Percentiles rank a stretch among this genome's conserved stretches.
These are phyloP conservation scores for Arthrinium phaeospermum DNA, from an alignment of 2,329 filamentous ascomycete species.

Conservation along the genomic window DNA sequence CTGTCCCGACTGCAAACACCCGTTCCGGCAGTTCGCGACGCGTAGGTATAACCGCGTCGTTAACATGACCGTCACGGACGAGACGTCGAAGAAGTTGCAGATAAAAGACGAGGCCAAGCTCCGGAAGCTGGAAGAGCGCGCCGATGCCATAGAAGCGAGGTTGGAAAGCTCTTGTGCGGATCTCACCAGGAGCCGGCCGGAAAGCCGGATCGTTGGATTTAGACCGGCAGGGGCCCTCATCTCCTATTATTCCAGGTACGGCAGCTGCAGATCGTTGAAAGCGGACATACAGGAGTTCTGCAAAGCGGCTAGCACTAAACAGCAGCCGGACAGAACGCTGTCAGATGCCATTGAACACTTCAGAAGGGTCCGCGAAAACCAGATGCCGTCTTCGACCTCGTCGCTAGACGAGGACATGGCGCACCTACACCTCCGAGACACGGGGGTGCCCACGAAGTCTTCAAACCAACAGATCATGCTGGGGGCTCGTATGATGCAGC, in stretches of 20 bases:
- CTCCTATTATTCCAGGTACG: background rate
- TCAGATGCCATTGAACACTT: constrained; percentile 39
- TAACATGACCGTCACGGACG: constrained; percentile 64
- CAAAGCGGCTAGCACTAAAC: constrained; percentile 50
- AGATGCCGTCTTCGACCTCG: background rate
- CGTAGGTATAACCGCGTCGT: constrained; percentile 67
- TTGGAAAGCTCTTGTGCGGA: too few relatives aligned
- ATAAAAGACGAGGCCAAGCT: constrained; percentile 26
- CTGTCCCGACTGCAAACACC: constrained; percentile 64
- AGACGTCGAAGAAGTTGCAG: constrained; percentile 70
- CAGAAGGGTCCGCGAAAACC: constrained; percentile 13
- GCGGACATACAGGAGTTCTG: background rate
- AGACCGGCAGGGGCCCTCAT: too few relatives aligned
- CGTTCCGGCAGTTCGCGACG: constrained; percentile 41
- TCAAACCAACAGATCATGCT: background rate
- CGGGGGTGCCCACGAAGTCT: too few relatives aligned
- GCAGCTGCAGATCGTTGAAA: background rate
- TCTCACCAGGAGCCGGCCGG: too few relatives aligned
- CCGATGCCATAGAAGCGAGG: too few relatives aligned
- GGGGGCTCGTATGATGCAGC: constrained; percentile 25
- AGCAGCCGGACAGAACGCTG: constrained; percentile 41
- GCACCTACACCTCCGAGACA: too few relatives aligned
- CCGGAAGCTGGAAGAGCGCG: background rate
- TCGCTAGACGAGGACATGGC: constrained; percentile 24
- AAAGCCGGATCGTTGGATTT: background rate